Evolutionary conservation across 208 protist species (phyloP), one percentile per base, ranked within the genome.

Genomic region (Trypanosomatidae sp.): DNA sequence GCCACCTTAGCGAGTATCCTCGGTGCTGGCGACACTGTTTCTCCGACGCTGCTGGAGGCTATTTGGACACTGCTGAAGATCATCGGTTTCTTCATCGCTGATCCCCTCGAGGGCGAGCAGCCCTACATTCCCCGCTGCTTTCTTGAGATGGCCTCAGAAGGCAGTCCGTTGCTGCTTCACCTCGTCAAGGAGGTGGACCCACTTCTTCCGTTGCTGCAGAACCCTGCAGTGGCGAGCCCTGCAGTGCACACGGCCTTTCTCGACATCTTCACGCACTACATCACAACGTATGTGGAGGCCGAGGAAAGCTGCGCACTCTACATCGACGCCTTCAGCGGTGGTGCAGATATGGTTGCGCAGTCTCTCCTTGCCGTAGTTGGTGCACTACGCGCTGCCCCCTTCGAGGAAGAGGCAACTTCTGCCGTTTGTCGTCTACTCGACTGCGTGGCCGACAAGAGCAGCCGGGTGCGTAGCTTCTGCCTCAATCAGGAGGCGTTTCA

Each of bases 121-220:
- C 73, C 87, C n/a, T 90, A 71, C 67, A 88, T 94, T 62, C 92
- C 92, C 3, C 74, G 74, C 15, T 93, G 90, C 79, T 95, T 95
- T 69, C 52, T 80, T 4, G 74, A 79, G n/a, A 67, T 74, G 43
- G 66, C 52, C 9, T 30, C 33, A 36, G 43, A 75, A 13, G 49
- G 69, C 49, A 77, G 76, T n/a, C 33, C 52, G 10, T 43, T 65
- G 25, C 55, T 88, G 52, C 59, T 83, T 56, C 75, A 69, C 22
- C 73, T 88, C 10, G 62, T 87, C 68, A 56, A 71, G 68, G 69
- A 65, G 36, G 70, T 80, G 41, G 36, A 73, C 0, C 28, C 58
- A 7, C 41, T 84, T 50, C 74, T 79, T n/a, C 67, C 79, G 13
- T 44, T 77, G 4, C 79, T 79, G 58, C 60, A 85, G 58, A 69